These are phyloP conservation scores for Pseudocercospora fijiensis DNA, from an alignment of 2,329 filamentous ascomycete species.

Conservation along the genomic window DNA sequence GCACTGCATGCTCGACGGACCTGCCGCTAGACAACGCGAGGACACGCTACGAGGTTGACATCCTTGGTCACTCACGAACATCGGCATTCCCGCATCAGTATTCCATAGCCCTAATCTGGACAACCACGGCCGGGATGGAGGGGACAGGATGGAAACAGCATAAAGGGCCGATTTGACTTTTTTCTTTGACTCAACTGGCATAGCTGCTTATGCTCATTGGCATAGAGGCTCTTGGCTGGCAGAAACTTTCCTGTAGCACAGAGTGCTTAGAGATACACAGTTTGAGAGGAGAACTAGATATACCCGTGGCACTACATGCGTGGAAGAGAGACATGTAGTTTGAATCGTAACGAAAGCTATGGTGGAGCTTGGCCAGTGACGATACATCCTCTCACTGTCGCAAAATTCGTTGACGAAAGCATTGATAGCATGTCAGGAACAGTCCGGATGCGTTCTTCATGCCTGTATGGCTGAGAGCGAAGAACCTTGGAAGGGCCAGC, in stretches of 20 bases:
- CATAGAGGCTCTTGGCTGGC: not conserved
- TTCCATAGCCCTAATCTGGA: not conserved
- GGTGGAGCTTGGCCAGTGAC: not conserved
- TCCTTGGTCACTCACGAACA: not conserved
- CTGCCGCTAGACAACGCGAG: not conserved
- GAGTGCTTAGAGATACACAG: constrained; percentile 4
- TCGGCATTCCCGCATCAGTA: not conserved
- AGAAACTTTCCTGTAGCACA: not conserved
- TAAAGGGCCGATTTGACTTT: not conserved
- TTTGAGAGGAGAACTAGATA: not conserved
- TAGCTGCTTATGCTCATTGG: not conserved
- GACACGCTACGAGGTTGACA: not conserved
- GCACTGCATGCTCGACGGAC: not conserved
- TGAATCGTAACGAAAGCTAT: constrained; percentile 3
- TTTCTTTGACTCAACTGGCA: not conserved
- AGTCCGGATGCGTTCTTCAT: not conserved
- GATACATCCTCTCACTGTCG: not conserved
- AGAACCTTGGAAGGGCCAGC: not conserved
- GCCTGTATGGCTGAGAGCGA: not conserved
- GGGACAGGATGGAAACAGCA: not conserved
- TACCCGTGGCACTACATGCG: not conserved
- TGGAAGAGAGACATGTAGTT: constrained; percentile 2
- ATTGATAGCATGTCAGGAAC: not conserved
- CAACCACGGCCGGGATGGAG: not conserved
- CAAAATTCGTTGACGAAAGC: not conserved